These are phyloP conservation scores for Hypoxylon rickii DNA, from an alignment of 495 filamentous ascomycete genomes.

Conservation along the genomic window DNA sequence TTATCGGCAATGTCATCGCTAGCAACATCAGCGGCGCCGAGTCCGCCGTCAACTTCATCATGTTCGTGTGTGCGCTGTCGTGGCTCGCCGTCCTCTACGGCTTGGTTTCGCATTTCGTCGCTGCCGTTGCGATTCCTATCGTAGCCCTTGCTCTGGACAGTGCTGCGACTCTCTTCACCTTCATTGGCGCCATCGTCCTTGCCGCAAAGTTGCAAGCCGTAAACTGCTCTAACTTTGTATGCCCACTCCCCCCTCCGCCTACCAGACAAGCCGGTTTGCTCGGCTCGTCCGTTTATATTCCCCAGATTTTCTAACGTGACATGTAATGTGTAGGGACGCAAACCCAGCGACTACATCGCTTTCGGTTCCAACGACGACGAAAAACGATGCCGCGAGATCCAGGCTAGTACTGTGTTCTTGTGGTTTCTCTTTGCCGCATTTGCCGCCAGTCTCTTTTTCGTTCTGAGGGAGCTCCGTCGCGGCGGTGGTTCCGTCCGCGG, in stretches of 20 bases:
- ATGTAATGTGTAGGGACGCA: constrained; percentile 18
- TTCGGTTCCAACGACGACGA: constrained; percentile 49
- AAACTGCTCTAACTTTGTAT: constrained; percentile 44
- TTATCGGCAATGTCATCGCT: constrained; percentile 57
- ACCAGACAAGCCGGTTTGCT: too few relatives aligned
- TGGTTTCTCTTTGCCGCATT: constrained; percentile 54
- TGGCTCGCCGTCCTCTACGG: constrained; percentile 49
- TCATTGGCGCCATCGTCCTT: constrained; percentile 52
- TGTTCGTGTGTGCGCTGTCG: constrained; percentile 52
- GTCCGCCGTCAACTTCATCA: constrained; percentile 54
- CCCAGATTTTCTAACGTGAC: constrained; percentile 15
- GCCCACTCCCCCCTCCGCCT: background rate
- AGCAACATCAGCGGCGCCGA: constrained; percentile 45
- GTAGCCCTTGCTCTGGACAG: constrained; percentile 46
- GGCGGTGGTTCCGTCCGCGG: constrained; percentile 46
- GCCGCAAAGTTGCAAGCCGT: constrained; percentile 50
- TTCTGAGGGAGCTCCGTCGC: constrained; percentile 45
- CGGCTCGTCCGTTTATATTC: too few relatives aligned
- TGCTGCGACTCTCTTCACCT: constrained; percentile 47
- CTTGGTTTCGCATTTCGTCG: constrained; percentile 39
- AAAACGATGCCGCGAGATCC: constrained; percentile 56
- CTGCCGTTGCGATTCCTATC: constrained; percentile 41
- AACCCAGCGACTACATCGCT: constrained; percentile 47
- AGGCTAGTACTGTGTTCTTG: constrained; percentile 54
- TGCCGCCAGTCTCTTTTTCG: constrained; percentile 39